Conservation (phyloP, 2,329 filamentous ascomycete genomes). For the Monosporascus sp. region DNA sequence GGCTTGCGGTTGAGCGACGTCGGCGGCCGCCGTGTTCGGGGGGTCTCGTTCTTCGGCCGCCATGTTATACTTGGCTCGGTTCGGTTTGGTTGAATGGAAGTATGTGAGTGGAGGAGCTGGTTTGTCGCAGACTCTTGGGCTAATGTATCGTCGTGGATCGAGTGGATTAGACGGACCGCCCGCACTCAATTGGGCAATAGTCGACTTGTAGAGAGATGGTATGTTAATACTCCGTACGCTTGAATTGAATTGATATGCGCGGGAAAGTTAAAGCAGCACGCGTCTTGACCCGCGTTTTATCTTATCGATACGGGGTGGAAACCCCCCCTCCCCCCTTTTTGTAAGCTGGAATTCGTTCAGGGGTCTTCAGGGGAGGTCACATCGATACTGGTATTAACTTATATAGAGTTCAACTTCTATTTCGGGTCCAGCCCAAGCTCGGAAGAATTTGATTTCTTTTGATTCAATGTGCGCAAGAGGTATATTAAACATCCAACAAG, state of each 20-base stretch:
- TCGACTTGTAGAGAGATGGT: neutral
- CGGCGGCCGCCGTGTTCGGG: neutral
- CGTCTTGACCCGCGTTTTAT: neutral
- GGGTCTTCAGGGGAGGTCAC: too few relatives aligned
- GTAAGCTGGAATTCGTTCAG: neutral
- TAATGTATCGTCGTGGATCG: too few relatives aligned
- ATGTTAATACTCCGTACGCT: neutral
- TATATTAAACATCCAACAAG: neutral
- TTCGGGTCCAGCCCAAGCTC: too few relatives aligned
- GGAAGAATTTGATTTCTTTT: too few relatives aligned
- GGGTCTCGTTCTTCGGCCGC: neutral
- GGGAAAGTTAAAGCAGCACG: neutral
- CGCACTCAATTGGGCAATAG: neutral
- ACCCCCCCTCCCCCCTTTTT: neutral
- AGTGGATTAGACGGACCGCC: too few relatives aligned
- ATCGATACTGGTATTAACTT: too few relatives aligned
- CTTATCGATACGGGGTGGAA: neutral
- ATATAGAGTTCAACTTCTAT: too few relatives aligned
- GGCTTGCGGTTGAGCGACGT: neutral
- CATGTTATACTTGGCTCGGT: too few relatives aligned
- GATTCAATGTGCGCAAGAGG: too few relatives aligned
- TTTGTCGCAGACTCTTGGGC: too few relatives aligned
- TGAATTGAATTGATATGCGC: neutral
- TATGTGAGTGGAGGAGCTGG: neutral
- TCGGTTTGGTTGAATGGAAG: too few relatives aligned